Percentiles rank a stretch among this genome's conserved stretches.
Conservation (phyloP, 2,329 filamentous ascomycete genomes). For the Diplocarpon rosae region DNA sequence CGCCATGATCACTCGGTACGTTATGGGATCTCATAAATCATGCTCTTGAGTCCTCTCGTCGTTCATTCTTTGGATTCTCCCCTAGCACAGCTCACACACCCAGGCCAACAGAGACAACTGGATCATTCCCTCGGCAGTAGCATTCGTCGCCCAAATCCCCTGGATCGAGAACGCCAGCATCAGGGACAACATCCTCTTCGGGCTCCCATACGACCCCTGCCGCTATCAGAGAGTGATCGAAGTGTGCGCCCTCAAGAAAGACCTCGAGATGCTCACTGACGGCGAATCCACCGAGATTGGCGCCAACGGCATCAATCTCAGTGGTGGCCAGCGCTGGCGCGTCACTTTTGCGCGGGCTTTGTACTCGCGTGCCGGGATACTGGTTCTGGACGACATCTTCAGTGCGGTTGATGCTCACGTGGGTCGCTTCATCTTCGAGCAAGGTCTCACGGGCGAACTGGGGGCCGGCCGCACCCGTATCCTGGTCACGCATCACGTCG, state of each 20-base stretch:
- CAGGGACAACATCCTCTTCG: constrained; percentile 69
- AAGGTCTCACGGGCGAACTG: constrained; percentile 61
- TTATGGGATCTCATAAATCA: too few relatives aligned
- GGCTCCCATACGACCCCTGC: constrained; percentile 55
- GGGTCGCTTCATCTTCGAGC: constrained; percentile 66
- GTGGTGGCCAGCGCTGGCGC: constrained; percentile 75
- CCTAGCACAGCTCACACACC: too few relatives aligned
- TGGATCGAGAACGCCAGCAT: constrained; percentile 81
- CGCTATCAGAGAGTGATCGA: constrained; percentile 61
- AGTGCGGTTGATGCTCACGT: constrained; percentile 72
- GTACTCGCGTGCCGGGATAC: constrained; percentile 66
- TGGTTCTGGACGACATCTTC: constrained; percentile 77
- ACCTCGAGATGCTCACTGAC: constrained; percentile 64
- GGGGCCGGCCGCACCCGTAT: constrained; percentile 62
- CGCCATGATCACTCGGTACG: constrained; percentile 49
- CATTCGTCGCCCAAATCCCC: constrained; percentile 59
- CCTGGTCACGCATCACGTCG: constrained; percentile 71
- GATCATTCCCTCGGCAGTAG: constrained; percentile 58
- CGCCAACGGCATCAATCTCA: constrained; percentile 74
- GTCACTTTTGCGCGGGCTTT: constrained; percentile 70
- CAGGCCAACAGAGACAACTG: constrained; percentile 41
- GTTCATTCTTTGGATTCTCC: too few relatives aligned
- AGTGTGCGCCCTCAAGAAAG: constrained; percentile 64
- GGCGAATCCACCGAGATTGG: constrained; percentile 75
- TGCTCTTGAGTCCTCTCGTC: too few relatives aligned